Percentiles rank a stretch among this genome's conserved stretches.
Evolutionary conservation across 2,329 filamentous ascomycete species (phyloP).

Genomic region (Lasiodiplodia theobromae): DNA sequence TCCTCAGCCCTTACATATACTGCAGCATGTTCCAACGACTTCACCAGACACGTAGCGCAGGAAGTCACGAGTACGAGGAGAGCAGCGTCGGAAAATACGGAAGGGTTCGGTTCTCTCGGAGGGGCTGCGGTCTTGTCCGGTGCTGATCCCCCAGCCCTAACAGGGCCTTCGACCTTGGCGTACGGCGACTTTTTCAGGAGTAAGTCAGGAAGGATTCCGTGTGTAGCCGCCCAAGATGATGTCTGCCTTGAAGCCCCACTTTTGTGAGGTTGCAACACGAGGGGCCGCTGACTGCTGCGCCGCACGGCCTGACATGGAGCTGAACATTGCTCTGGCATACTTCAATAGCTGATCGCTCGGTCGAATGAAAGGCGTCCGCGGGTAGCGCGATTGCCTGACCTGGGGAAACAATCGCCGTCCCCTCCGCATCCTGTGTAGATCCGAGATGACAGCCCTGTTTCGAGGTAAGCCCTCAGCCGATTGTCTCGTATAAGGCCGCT

Average conservation of each 20-base stretch:
- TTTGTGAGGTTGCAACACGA: background rate
- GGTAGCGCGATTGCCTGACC: background rate
- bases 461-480: background rate
- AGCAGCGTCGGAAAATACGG: too few relatives aligned
- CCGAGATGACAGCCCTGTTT: background rate
- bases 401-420: background rate
- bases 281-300: too few relatives aligned
- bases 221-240: background rate
- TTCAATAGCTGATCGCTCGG: background rate
- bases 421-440: background rate
- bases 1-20: background rate
- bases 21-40: background rate
- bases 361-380: background rate
- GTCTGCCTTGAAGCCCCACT: background rate
- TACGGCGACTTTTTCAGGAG: background rate
- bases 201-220: background rate
- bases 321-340: background rate
- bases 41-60: background rate
- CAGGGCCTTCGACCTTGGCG: background rate
- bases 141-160: background rate
- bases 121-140: background rate
- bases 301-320: background rate
- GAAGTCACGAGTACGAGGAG: too few relatives aligned
- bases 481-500: background rate
- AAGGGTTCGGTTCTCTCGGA: background rate